Evolutionary conservation across 164 flowering plant genomes (phyloP).

Genomic region (Magnolia officinalis): DNA sequence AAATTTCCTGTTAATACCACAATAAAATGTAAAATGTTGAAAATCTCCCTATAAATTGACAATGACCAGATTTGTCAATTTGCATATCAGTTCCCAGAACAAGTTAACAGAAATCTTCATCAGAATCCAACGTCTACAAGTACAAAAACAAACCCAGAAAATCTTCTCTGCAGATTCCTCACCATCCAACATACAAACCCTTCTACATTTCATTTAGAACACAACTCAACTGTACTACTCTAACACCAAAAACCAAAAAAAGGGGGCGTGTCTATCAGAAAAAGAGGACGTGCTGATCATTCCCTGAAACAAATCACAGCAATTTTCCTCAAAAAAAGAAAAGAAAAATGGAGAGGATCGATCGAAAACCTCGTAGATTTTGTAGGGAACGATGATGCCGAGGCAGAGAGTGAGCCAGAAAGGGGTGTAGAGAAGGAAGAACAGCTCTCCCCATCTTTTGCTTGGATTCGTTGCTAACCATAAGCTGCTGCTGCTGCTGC

Average conservation of each 20-base stretch:
- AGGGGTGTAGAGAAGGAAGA: constrained; percentile 83
- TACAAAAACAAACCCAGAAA: not conserved
- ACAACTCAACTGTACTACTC: no score
- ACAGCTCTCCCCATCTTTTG: constrained; percentile 95
- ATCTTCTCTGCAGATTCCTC: not conserved
- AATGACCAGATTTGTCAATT: no score
- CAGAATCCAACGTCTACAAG: no score
- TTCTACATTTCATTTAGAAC: no score
- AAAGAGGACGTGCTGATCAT: not conserved
- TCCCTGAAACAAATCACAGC: not conserved
- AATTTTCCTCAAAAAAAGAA: not conserved
- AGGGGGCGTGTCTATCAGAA: not conserved
- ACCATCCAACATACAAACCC: not conserved
- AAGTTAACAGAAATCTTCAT: no score
- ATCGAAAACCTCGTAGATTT: constrained; percentile 70
- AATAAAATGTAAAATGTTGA: no score
- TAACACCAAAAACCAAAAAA: not conserved
- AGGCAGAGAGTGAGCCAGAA: constrained; percentile 96
- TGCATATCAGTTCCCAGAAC: no score
- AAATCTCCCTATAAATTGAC: no score
- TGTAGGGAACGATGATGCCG: constrained; percentile 83
- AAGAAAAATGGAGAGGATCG: not conserved
- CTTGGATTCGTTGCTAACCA: constrained; percentile 89
- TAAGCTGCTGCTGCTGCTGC: constrained; percentile 18
- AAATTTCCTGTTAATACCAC: no score